Evolutionary conservation across 176 grass and related monocot species (phyloP).

Genomic region (Juncus inflexus): DNA sequence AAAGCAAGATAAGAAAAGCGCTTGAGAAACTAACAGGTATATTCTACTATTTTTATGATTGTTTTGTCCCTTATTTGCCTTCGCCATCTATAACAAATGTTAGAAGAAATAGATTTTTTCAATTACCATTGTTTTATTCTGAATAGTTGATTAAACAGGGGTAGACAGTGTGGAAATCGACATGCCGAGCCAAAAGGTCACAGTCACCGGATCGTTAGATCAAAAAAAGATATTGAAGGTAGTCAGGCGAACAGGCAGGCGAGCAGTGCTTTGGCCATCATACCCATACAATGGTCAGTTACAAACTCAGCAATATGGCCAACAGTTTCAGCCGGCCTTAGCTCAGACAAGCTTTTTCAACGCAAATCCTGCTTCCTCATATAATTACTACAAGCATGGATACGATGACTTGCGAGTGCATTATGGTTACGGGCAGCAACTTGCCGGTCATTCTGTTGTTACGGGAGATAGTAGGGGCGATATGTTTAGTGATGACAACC

Average conservation of each 20-base stretch:
- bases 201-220: slow-evolving; percentile 67
- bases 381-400: slow-evolving; percentile 90
- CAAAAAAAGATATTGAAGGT: slow-evolving; percentile 91
- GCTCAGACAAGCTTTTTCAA: slow-evolving; percentile 17
- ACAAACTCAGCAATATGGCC: slow-evolving; percentile 31
- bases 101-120: background rate
- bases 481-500: slow-evolving; percentile 84
- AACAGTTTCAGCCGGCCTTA: slow-evolving; percentile 41
- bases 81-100: background rate
- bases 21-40: slow-evolving; percentile 55
- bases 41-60: background rate
- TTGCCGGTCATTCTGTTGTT: slow-evolving; percentile 32
- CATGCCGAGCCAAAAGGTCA: slow-evolving; percentile 85
- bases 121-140: background rate
- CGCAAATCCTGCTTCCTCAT: slow-evolving; percentile 42
- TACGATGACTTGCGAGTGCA: slow-evolving; percentile 67
- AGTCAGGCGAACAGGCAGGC: slow-evolving; percentile 59
- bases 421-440: slow-evolving; percentile 22
- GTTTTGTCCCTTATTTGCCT: background rate
- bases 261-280: slow-evolving; percentile 81
- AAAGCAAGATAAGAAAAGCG: slow-evolving; percentile 80
- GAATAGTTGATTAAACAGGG: slow-evolving; percentile 24
- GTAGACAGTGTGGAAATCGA: slow-evolving; percentile 74
- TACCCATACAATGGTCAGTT: slow-evolving; percentile 31
- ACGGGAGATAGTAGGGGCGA: slow-evolving; percentile 46